Base-by-base conservation (phyloP, 805 yeast species). In the Candida alai region DNA sequence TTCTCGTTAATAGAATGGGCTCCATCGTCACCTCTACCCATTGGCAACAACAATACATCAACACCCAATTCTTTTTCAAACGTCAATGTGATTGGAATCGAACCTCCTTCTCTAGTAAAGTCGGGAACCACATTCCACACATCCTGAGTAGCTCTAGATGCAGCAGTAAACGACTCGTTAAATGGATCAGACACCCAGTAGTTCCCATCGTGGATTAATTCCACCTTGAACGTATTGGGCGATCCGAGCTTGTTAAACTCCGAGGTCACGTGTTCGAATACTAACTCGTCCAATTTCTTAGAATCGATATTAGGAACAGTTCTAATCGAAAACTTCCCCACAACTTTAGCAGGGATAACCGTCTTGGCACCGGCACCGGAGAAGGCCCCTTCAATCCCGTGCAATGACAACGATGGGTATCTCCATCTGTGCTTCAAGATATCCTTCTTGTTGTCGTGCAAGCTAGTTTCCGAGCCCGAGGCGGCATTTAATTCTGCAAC, bases 11-110 rank as follows among this genome's bases (percentile, higher is more conserved):
- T 88, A 15, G 96, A 87, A 62, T 93, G 99, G 30, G 99, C 98
- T 51, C 98, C 98, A 56, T 93, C 99, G 59, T 93, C 97, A 48
- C 98, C 98, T 66, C 94, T 83, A 45, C 99, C 99, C 84, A 93
- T 84, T 44, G 99, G 98, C 50, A 93, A 76, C 53, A 93, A 71
- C 44, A 93, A 70, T 21, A 89, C 97, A 43, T 80, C 80, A 16
- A 94, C 84, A 50, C 84, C 80, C 53, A 93, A 74, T 56, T 78
- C 80, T 52, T 88, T 73, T 69, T 93, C 96, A 65, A 93, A 93
- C 22, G 96, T 83, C 47, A 93, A 65, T 15, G 99, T 90, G 59
- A 93, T 89, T 45, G 99, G 99, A 55, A 93, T 93, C 4, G 97
- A 89, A 24, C 99, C 99, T 53, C 99, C 99, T 68, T 93, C 99